These are phyloP conservation scores for Malassezia slooffiae DNA, from an alignment of 1,284 basidiomycete species.

Conservation along the genomic window DNA sequence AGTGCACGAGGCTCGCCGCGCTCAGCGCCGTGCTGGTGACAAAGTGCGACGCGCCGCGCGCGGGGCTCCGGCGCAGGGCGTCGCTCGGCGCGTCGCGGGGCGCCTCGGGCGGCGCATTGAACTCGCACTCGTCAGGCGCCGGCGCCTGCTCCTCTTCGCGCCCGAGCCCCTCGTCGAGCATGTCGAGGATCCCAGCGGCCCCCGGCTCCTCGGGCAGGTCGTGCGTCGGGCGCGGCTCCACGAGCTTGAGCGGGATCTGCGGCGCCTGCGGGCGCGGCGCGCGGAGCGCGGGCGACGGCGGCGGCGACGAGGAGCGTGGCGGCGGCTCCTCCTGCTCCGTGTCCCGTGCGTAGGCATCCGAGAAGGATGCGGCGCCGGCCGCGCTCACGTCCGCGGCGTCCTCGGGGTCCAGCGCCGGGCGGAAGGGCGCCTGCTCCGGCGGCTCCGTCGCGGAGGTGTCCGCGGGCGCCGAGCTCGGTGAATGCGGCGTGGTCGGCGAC, in stretches of 20 bases:
- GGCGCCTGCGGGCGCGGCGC: too few species aligned
- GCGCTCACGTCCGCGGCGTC: neutral
- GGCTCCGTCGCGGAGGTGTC: neutral
- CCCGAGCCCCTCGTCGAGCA: neutral
- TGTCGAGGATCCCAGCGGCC: too few species aligned
- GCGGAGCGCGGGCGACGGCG: too few species aligned
- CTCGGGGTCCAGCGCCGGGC: slow-evolving; percentile 4
- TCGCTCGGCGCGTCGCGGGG: neutral
- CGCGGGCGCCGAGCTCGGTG: neutral
- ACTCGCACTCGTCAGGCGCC: neutral
- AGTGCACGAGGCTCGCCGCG: slow-evolving; percentile 19
- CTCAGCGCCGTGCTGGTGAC: slow-evolving; percentile 15
- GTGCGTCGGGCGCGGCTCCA: too few species aligned
- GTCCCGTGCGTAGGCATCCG: too few species aligned
- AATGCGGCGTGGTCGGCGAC: neutral
- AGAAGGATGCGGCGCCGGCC: neutral
- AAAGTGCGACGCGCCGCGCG: slow-evolving; percentile 15
- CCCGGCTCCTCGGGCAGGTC: too few species aligned
- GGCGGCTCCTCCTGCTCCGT: too few species aligned
- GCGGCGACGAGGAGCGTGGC: too few species aligned
- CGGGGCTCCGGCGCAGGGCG: slow-evolving; percentile 6
- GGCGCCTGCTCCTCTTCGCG: neutral
- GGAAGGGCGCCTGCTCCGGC: slow-evolving; percentile 9
- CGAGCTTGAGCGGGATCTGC: too few species aligned
- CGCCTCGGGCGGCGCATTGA: slow-evolving; percentile 10